phyloP scores from a whole-genome alignment of 306 rosid genomes.

The Cajanus cajan region DNA sequence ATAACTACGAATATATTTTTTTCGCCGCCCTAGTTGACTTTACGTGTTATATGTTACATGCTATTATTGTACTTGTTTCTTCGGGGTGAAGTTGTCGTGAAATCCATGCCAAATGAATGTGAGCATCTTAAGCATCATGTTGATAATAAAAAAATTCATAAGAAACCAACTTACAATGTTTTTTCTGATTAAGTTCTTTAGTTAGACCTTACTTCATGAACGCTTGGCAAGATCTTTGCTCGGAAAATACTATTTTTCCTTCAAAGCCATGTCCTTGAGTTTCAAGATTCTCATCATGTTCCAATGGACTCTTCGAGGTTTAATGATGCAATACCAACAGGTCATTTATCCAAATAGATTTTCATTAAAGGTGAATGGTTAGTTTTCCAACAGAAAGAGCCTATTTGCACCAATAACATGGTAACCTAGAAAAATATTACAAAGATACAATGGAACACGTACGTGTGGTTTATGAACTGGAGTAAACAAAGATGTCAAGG shows the following conservation, averaged over 20 bases:
- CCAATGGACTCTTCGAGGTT: background rate
- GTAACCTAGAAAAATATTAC: too few species aligned
- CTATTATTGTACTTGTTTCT: background rate
- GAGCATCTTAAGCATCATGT: background rate
- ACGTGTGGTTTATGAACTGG: background rate
- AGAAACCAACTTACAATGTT: background rate
- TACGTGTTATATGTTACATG: background rate
- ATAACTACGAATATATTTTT: background rate
- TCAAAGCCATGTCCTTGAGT: background rate
- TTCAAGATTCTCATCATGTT: conserved; percentile 1
- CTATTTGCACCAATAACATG: too few species aligned
- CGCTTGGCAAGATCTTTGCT: background rate
- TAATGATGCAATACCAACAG: too few species aligned
- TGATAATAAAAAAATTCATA: background rate
- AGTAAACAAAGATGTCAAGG: background rate
- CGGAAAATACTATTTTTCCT: background rate
- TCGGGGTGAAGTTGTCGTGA: background rate
- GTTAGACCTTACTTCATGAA: background rate
- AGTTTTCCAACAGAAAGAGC: too few species aligned
- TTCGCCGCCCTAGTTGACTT: conserved; percentile 11
- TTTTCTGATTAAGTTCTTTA: background rate
- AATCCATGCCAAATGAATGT: background rate
- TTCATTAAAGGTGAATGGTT: too few species aligned
- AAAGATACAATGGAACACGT: background rate
- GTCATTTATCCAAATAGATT: too few species aligned